Evolutionary conservation across 176 grass and related monocot genomes (phyloP).

Genomic region (Triticum turgidum): DNA sequence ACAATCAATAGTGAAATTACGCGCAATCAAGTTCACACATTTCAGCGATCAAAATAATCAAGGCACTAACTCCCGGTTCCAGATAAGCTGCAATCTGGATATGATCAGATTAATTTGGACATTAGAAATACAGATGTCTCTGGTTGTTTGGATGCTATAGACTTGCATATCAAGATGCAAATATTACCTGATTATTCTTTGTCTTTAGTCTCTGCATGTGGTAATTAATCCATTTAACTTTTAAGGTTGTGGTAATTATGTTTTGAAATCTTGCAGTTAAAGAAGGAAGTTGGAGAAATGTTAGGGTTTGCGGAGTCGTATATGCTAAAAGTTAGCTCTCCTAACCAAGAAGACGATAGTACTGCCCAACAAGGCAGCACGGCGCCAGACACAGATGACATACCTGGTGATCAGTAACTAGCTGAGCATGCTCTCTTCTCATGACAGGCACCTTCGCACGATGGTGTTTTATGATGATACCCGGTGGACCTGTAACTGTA

Average conservation of each 20-base stretch:
- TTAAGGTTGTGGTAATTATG: neutral
- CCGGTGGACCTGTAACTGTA: constrained; percentile 1
- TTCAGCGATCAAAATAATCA: neutral
- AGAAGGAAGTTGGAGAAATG: constrained; percentile 72
- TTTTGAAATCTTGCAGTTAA: constrained; percentile 59
- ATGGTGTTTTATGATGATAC: constrained; percentile 1
- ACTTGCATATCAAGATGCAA: neutral
- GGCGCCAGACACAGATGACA: neutral
- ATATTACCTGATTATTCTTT: neutral
- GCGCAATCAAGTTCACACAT: no score
- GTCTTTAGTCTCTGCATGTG: constrained; percentile 5
- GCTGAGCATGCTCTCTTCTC: no score
- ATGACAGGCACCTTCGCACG: neutral
- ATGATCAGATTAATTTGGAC: neutral
- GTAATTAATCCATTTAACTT: neutral
- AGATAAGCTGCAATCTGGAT: neutral
- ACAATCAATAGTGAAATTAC: no score
- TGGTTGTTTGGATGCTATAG: neutral
- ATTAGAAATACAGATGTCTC: neutral
- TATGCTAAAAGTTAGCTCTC: constrained; percentile 45
- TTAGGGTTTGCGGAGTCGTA: constrained; percentile 57
- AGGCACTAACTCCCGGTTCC: neutral
- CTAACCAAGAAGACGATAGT: constrained; percentile 33
- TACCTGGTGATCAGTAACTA: constrained; percentile 30
- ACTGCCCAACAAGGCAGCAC: neutral